phyloP scores from a whole-genome alignment of 768 basidiomycete species.

The Pleurotus tuoliensis region DNA sequence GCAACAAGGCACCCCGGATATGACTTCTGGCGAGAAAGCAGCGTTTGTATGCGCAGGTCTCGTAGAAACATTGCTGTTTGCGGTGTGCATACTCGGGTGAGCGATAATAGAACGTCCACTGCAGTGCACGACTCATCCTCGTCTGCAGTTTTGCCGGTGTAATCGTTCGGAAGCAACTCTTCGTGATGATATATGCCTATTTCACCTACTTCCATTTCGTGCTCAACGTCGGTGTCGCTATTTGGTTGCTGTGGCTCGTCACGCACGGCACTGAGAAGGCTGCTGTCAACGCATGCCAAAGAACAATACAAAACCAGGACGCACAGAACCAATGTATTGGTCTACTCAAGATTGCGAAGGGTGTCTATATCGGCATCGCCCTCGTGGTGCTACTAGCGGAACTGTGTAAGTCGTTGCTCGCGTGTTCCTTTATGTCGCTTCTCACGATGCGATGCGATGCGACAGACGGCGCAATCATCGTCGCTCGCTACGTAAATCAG shows the following conservation, averaged over 20 bases:
- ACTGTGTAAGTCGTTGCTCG: conserved; percentile 41
- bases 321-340: conserved; percentile 41
- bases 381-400: conserved; percentile 45
- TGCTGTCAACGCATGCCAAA: conserved; percentile 40
- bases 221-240: conserved; percentile 48
- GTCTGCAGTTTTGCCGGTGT: conserved; percentile 54
- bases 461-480: conserved; percentile 50
- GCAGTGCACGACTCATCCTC: background rate
- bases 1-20: conserved; percentile 29
- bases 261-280: conserved; percentile 41
- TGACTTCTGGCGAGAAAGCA: conserved; percentile 28
- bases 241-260: conserved; percentile 48
- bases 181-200: conserved; percentile 53
- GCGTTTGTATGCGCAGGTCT: conserved; percentile 49
- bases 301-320: conserved; percentile 35
- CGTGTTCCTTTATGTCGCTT: background rate
- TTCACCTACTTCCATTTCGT: conserved; percentile 55
- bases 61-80: conserved; percentile 49
- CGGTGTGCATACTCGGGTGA: conserved; percentile 56
- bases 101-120: conserved; percentile 10
- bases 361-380: conserved; percentile 44
- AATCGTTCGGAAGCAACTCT: conserved; percentile 56
- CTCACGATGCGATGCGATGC: background rate
- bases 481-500: conserved; percentile 50
- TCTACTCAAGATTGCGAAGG: conserved; percentile 37